A percentile compares a stretch with the other conserved stretches of the same genome.
Conservation (phyloP, 148 eudicot species). For the Spergularia bocconei region DNA sequence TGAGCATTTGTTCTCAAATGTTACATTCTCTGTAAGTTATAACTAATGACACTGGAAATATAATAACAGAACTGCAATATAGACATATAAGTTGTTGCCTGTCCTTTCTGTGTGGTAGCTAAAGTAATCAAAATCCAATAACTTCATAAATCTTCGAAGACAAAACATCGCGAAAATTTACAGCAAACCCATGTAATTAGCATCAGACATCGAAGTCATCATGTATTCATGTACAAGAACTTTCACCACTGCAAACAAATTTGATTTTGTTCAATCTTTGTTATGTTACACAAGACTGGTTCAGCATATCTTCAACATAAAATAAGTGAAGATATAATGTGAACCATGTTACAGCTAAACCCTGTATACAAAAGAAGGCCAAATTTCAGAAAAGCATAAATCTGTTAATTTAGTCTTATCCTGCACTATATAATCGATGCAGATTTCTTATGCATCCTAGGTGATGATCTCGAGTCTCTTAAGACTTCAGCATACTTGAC, state of each 20-base stretch:
- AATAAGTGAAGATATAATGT: slow-evolving; percentile 20
- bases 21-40: no score
- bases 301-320: slow-evolving; percentile 21
- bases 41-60: no score
- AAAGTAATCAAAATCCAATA: no score
- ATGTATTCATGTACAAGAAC: neutral
- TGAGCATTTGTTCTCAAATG: no score
- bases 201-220: neutral
- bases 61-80: no score
- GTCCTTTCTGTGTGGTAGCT: no score
- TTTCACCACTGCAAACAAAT: slow-evolving; percentile 10
- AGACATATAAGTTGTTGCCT: no score
- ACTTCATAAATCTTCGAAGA: no score
- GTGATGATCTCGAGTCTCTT: slow-evolving; percentile 35
- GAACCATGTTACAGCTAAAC: neutral
- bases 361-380: slow-evolving; percentile 1
- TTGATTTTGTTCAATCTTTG: neutral
- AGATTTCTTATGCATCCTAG: slow-evolving; percentile 38
- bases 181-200: neutral
- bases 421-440: slow-evolving; percentile 27
- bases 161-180: neutral
- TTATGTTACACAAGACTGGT: slow-evolving; percentile 8
- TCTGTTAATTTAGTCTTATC: slow-evolving; percentile 3
- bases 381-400: neutral
- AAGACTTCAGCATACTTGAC: slow-evolving; percentile 66